These are phyloP conservation scores for Salix brachista DNA, from an alignment of 345 rosid species.

Conservation along the genomic window DNA sequence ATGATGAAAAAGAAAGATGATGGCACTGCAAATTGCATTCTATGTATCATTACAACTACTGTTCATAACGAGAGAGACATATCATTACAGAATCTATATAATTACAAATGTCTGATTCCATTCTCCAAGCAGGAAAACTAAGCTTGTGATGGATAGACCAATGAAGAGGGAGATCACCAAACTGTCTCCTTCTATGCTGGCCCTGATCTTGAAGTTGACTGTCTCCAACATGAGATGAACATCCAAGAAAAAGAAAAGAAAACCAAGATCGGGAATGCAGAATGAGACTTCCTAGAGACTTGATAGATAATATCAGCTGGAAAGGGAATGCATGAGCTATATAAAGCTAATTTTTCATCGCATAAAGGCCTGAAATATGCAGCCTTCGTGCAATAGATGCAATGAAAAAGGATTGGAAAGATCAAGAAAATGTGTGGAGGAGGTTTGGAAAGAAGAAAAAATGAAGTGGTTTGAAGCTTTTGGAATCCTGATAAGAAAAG, in stretches of 20 bases:
- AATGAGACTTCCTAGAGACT: neutral
- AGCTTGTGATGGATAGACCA: constrained; percentile 38
- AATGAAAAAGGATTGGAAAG: constrained; percentile 6
- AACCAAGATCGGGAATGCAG: neutral
- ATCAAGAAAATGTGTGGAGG: neutral
- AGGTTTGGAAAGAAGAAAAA: neutral
- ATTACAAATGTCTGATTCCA: constrained; percentile 19
- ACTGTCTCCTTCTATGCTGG: constrained; percentile 47
- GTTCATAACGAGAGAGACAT: constrained; percentile 1
- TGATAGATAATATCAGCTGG: neutral
- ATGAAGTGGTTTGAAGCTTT: neutral
- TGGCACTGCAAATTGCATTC: constrained; percentile 11
- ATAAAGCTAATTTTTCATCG: constrained; percentile 2
- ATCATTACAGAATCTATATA: constrained; percentile 18
- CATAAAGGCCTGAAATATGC: constrained; percentile 46
- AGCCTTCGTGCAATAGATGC: constrained; percentile 29
- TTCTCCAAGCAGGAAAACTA: constrained; percentile 40
- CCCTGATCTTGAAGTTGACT: constrained; percentile 17
- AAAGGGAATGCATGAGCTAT: constrained; percentile 10
- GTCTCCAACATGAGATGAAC: constrained; percentile 16
- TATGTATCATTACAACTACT: constrained; percentile 8
- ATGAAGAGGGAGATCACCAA: constrained; percentile 55
- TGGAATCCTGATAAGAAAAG: neutral
- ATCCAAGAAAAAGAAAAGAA: constrained; percentile 1
- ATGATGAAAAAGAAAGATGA: constrained; percentile 1